phyloP scores from a whole-genome alignment of 768 basidiomycete species.

The Pleurotus sapidus region DNA sequence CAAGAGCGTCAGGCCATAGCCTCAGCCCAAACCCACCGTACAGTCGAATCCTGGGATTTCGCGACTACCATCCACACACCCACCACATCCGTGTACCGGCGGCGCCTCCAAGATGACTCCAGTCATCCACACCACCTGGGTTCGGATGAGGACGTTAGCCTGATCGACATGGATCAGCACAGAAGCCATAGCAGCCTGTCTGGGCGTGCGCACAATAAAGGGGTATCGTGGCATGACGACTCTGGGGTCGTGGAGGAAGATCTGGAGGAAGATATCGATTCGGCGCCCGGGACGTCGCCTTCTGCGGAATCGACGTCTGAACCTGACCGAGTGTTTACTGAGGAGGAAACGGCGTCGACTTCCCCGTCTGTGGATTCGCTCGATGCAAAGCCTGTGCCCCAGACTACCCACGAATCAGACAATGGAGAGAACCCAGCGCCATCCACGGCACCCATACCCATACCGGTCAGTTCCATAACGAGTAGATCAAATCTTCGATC shows the following conservation, averaged over 20 bases:
- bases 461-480: not conserved
- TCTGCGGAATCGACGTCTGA: not conserved
- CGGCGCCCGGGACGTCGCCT: no score
- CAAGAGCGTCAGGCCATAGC: slow-evolving; percentile 59
- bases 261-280: not conserved
- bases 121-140: slow-evolving; percentile 20
- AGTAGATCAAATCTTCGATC: not conserved
- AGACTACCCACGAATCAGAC: not conserved
- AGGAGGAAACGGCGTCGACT: not conserved
- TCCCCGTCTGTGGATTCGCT: not conserved
- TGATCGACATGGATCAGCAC: slow-evolving; percentile 22
- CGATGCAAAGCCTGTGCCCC: not conserved
- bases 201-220: not conserved
- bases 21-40: slow-evolving; percentile 35
- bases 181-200: not conserved
- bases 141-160: slow-evolving; percentile 13
- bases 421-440: not conserved
- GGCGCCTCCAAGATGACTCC: slow-evolving; percentile 18
- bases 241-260: not conserved
- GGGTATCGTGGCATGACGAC: not conserved
- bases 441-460: not conserved
- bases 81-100: slow-evolving; percentile 24
- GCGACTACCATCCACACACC: slow-evolving; percentile 42
- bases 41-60: slow-evolving; percentile 85
- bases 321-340: not conserved